Evolutionary conservation across 2,329 filamentous ascomycete species (phyloP).

Genomic region (Ilyonectria sp.): DNA sequence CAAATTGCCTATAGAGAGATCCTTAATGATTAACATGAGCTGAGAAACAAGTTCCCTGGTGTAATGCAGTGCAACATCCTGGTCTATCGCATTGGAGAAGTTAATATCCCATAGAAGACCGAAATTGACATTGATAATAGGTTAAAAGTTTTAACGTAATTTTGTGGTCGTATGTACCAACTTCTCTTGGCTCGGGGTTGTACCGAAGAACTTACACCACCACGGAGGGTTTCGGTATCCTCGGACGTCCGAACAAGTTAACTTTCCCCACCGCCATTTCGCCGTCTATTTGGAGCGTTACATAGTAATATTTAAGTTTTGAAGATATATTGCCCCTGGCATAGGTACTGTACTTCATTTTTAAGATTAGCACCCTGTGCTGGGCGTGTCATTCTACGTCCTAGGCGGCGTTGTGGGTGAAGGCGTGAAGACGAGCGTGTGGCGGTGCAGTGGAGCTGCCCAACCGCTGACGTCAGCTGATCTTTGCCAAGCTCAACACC

Average conservation of each 20-base stretch:
- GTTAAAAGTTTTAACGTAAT: too few species aligned
- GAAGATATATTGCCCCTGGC: not conserved
- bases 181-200: too few species aligned
- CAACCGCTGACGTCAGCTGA: conserved; percentile 37
- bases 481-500: conserved; percentile 22
- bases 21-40: conserved; percentile 22
- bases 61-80: too few species aligned
- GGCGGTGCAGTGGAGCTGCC: not conserved
- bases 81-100: too few species aligned
- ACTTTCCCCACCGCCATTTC: too few species aligned
- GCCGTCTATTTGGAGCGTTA: not conserved
- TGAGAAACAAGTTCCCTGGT: conserved; percentile 4
- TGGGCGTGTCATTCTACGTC: not conserved
- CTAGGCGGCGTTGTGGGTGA: not conserved
- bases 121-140: too few species aligned
- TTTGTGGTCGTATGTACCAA: too few species aligned
- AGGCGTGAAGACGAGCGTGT: not conserved
- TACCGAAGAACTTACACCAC: too few species aligned
- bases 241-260: too few species aligned
- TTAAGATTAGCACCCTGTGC: not conserved
- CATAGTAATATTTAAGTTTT: not conserved
- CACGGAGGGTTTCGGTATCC: too few species aligned
- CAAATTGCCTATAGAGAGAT: conserved; percentile 21
- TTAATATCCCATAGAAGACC: too few species aligned
- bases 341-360: not conserved